Evolutionary conservation across 805 yeast species (phyloP).

Genomic region (Wickerhamiella nectarea): DNA sequence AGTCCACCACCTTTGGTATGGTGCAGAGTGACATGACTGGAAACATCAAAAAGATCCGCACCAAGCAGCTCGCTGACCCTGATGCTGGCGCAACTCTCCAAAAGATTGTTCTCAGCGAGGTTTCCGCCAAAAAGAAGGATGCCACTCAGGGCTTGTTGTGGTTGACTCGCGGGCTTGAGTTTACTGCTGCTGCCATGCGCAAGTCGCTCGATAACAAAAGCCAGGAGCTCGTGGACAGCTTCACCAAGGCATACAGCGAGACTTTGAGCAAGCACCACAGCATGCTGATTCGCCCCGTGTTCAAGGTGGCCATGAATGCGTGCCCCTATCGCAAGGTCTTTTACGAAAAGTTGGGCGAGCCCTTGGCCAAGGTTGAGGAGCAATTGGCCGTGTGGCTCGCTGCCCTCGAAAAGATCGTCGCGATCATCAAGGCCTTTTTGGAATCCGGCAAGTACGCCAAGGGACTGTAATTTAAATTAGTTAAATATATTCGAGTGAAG

Average conservation of each 20-base stretch:
- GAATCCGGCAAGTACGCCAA: slow-evolving; percentile 76
- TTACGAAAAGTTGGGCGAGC: slow-evolving; percentile 62
- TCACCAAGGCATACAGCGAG: slow-evolving; percentile 71
- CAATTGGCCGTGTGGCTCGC: slow-evolving; percentile 63
- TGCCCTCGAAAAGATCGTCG: slow-evolving; percentile 63
- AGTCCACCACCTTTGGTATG: slow-evolving; percentile 70
- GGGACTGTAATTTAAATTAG: slow-evolving; percentile 41
- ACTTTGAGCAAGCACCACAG: slow-evolving; percentile 73
- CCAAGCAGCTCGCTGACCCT: slow-evolving; percentile 53
- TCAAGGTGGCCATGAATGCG: slow-evolving; percentile 89
- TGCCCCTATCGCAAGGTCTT: slow-evolving; percentile 84
- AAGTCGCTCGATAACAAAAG: slow-evolving; percentile 53
- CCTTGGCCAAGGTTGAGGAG: slow-evolving; percentile 38
- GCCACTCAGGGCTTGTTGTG: slow-evolving; percentile 87
- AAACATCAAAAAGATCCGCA: slow-evolving; percentile 62
- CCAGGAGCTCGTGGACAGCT: slow-evolving; percentile 58
- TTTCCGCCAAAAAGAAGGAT: slow-evolving; percentile 47
- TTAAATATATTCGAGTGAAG: background rate
- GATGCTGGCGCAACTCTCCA: slow-evolving; percentile 54
- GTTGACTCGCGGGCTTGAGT: slow-evolving; percentile 69
- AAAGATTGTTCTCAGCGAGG: slow-evolving; percentile 62
- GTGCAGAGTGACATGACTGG: slow-evolving; percentile 85
- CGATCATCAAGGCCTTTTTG: slow-evolving; percentile 59
- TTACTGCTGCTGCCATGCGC: slow-evolving; percentile 82
- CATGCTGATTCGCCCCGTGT: slow-evolving; percentile 69